Evolutionary conservation across 495 filamentous ascomycete genomes (phyloP), one percentile per base, ranked within the genome.

Genomic region (Niebla homalea): DNA sequence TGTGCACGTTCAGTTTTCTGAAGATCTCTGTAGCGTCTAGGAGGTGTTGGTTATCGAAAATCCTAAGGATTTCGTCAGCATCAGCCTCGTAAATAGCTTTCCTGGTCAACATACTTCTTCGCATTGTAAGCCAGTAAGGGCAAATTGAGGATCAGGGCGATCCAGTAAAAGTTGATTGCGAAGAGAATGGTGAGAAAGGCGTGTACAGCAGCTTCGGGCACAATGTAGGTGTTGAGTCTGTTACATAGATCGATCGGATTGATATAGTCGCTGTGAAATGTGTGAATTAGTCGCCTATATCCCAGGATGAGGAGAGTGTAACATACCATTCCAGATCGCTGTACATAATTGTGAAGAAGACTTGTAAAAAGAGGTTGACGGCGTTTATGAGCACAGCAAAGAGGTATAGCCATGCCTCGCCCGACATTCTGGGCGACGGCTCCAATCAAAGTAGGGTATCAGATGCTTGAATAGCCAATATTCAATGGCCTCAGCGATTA

Each of bases 331-430:
- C 89, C 55, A 96, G 69, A 78, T 96, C 89, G 68, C 86, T 93
- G 70, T 96, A 99, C 93, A 99, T 99, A 59, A 99, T 99, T 37
- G 93, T 99, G 76, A 99, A 99, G 76, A 99, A 99, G 50, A 99
- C 93, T 70, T 99, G 93, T 45, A 99, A 79, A 70, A 99, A 99
- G 57, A 99, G 79, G 77, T 99, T 99, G 80, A 97, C 92, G 71
- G 93, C 93, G 76, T 99, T 99, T 73, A 99, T 92, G 65, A 99
- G 78, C 69, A 99, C 93, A 70, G 92, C 83, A 68, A 99, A 76
- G 59, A 99, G 83, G 75, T 94, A 99, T 65, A 99, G 77, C 93
- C 90, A 98, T 71, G 90, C 92, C 80, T 98, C 90, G 63, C 90
- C 90, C 59, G 90, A 96, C 90, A 98, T 98, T 56, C 56, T 61